phyloP scores from a whole-genome alignment of 257 asterid species.

The Nicotiana otophora region DNA sequence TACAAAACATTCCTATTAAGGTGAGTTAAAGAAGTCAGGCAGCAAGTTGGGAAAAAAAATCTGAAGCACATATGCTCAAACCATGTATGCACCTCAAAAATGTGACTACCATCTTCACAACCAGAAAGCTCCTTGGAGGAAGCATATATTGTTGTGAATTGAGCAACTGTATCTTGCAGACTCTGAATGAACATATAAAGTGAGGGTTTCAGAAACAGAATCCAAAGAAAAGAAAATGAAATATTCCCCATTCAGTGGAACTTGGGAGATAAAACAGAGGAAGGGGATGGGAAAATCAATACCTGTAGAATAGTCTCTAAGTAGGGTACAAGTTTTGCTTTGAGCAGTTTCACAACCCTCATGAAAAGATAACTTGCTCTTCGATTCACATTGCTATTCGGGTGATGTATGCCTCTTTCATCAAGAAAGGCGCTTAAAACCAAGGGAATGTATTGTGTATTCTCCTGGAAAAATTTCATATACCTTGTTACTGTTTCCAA shows the following conservation, averaged over 20 bases:
- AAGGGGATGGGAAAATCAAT: slow-evolving; percentile 14
- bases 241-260: background rate
- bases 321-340: slow-evolving; percentile 80
- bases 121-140: slow-evolving; percentile 46
- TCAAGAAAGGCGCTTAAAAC: slow-evolving; percentile 81
- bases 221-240: background rate
- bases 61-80: background rate
- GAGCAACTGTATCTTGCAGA: slow-evolving; percentile 72
- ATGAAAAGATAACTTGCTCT: slow-evolving; percentile 94
- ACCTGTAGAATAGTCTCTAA: slow-evolving; percentile 95
- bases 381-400: slow-evolving; percentile 64
- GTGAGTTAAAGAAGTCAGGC: slow-evolving; percentile 3
- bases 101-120: slow-evolving; percentile 89
- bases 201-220: background rate
- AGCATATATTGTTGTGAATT: slow-evolving; percentile 53
- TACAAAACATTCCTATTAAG: slow-evolving; percentile 13
- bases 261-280: background rate
- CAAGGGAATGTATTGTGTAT: slow-evolving; percentile 67
- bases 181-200: slow-evolving; percentile 43
- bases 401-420: slow-evolving; percentile 93
- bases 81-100: slow-evolving; percentile 63
- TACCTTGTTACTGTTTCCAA: slow-evolving; percentile 84
- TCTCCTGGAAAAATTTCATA: slow-evolving; percentile 69
- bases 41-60: background rate
- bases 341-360: slow-evolving; percentile 87